phyloP scores from a whole-genome alignment of 1,284 basidiomycete genomes.

The Tilletia caries region DNA sequence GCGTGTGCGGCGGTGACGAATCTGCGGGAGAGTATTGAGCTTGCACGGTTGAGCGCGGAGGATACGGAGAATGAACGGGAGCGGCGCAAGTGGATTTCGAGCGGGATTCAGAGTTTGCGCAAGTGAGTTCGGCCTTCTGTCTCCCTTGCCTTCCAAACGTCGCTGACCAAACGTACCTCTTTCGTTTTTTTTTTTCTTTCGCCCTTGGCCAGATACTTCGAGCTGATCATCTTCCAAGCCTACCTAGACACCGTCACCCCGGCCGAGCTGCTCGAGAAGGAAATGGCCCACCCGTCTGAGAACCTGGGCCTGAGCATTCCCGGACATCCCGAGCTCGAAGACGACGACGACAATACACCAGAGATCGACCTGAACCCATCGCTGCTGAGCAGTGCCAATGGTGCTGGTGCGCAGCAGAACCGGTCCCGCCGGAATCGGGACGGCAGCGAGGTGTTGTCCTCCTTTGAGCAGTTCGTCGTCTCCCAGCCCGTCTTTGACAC shows the following conservation, averaged over 20 bases:
- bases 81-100: constrained; percentile 65
- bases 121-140: constrained; percentile 65
- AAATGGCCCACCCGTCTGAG: neutral
- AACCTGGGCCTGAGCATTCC: neutral
- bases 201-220: constrained; percentile 65
- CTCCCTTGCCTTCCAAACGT: constrained; percentile 34
- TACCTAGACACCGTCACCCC: constrained; percentile 83
- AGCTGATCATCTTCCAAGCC: constrained; percentile 88
- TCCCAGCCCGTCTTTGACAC: constrained; percentile 77
- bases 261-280: constrained; percentile 2
- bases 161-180: too few species aligned
- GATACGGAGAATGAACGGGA: constrained; percentile 70
- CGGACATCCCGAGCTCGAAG: neutral
- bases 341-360: neutral
- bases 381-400: too few species aligned
- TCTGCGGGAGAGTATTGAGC: constrained; percentile 81
- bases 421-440: neutral
- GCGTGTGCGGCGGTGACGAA: constrained; percentile 80
- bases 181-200: neutral
- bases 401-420: neutral
- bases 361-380: neutral
- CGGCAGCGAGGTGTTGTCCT: neutral
- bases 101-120: constrained; percentile 61
- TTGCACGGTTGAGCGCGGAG: constrained; percentile 69
- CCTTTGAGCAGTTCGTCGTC: constrained; percentile 46